These are phyloP conservation scores for Anisogramma anomala DNA, from an alignment of 2,329 filamentous ascomycete genomes.

Conservation along the genomic window DNA sequence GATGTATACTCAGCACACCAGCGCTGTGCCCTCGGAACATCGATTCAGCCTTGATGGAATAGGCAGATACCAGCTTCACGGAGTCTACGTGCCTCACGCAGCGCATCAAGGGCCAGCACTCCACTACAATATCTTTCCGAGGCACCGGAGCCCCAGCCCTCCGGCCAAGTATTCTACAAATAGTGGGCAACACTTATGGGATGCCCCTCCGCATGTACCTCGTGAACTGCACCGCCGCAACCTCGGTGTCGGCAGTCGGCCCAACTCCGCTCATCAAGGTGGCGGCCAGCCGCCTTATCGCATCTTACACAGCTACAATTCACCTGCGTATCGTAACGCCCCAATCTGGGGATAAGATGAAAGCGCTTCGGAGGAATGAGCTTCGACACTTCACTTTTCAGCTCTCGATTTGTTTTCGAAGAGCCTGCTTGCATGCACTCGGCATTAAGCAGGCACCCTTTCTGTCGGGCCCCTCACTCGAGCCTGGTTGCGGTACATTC, in stretches of 20 bases:
- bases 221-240: constrained; percentile 28
- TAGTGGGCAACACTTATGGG: constrained; percentile 20
- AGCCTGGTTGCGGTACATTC: not conserved
- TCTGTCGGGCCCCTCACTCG: not conserved
- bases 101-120: not conserved
- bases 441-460: too few relatives aligned
- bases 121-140: not conserved
- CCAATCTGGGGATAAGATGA: constrained; percentile 46
- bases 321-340: constrained; percentile 41
- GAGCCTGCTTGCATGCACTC: too few relatives aligned
- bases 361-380: too few relatives aligned
- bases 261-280: constrained; percentile 11
- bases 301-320: constrained; percentile 47
- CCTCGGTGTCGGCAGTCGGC: constrained; percentile 24
- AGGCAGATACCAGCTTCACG: constrained; percentile 3
- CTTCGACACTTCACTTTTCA: not conserved
- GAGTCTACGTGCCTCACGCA: not conserved
- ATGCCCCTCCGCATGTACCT: constrained; percentile 24
- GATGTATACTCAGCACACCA: constrained; percentile 9
- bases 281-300: constrained; percentile 31
- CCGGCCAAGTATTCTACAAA: constrained; percentile 20
- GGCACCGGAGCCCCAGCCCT: constrained; percentile 13
- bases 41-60: constrained; percentile 5
- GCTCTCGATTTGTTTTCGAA: too few relatives aligned
- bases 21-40: constrained; percentile 10